Conservation (phyloP, 371 early-diverging fungal genomes). For the Saksenaea vasiformis region DNA sequence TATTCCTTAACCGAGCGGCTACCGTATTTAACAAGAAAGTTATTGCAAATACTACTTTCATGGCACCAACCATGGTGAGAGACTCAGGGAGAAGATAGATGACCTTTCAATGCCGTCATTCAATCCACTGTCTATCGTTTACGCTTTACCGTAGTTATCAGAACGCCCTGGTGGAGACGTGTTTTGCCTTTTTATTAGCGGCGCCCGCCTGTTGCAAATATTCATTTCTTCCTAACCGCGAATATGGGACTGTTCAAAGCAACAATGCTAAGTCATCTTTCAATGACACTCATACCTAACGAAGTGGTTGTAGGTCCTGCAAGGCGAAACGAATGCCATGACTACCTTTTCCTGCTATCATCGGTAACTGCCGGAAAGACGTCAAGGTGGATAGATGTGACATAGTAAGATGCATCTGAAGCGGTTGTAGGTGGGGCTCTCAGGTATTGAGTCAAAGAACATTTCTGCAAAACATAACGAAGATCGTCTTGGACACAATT, state of each 20-base stretch:
- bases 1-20: no score
- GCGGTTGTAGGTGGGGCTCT: constrained; percentile 33
- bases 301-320: not conserved
- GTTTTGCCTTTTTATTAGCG: constrained; percentile 4
- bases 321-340: constrained; percentile 17
- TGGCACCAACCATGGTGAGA: not conserved
- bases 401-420: not conserved
- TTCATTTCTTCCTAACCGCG: not conserved
- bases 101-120: not conserved
- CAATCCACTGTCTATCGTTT: not conserved
- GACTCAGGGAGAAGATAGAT: constrained; percentile 17
- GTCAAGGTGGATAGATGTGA: constrained; percentile 16
- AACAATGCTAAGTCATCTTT: not conserved
- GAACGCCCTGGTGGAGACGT: not conserved
- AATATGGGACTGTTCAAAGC: not conserved
- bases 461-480: constrained; percentile 42
- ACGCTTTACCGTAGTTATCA: not conserved
- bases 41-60: constrained; percentile 7
- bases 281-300: not conserved
- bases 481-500: constrained; percentile 33
- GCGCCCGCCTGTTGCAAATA: not conserved
- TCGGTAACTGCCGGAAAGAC: constrained; percentile 36
- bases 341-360: constrained; percentile 36
- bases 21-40: not conserved
- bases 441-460: constrained; percentile 38